Evolutionary conservation across 2,329 filamentous ascomycete species (phyloP).

Genomic region (Colletotrichum liaoningense): DNA sequence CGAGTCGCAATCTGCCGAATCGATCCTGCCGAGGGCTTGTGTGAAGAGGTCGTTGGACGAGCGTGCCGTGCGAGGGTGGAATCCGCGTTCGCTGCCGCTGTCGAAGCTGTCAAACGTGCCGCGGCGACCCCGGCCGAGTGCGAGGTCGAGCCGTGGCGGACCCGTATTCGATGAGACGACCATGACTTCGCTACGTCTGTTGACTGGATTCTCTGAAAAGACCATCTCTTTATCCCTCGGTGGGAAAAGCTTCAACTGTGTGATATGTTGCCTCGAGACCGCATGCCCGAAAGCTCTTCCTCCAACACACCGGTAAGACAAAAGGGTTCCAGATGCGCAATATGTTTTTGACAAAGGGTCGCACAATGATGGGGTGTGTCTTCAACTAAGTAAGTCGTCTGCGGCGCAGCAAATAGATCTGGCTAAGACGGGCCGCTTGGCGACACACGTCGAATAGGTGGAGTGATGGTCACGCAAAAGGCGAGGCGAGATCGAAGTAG

Average conservation of each 20-base stretch:
- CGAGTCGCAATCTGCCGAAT: slow-evolving; percentile 17
- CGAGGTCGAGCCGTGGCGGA: slow-evolving; percentile 33
- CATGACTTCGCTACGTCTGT: slow-evolving; percentile 28
- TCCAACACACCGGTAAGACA: background rate
- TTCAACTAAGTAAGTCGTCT: background rate
- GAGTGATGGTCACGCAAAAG: slow-evolving; percentile 3
- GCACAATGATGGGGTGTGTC: slow-evolving; percentile 1
- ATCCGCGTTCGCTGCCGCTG: slow-evolving; percentile 17
- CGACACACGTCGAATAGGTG: slow-evolving; percentile 12
- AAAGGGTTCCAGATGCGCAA: background rate
- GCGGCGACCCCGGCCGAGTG: slow-evolving; percentile 16
- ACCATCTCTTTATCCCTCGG: slow-evolving; percentile 10
- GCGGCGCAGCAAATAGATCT: slow-evolving; percentile 16
- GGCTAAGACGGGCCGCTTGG: slow-evolving; percentile 9
- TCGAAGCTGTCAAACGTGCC: slow-evolving; percentile 34
- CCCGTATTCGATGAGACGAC: slow-evolving; percentile 31
- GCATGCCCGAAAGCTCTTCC: slow-evolving; percentile 12
- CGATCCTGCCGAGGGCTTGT: slow-evolving; percentile 17
- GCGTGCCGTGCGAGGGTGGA: slow-evolving; percentile 29
- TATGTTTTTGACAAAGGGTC: slow-evolving; percentile 6
- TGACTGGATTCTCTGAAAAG: slow-evolving; percentile 10
- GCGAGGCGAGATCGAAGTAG: background rate
- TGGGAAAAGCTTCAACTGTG: background rate
- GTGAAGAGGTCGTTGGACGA: slow-evolving; percentile 35
- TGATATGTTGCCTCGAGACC: slow-evolving; percentile 1